A percentile compares a stretch with the other conserved stretches of the same genome.
phyloP scores from a whole-genome alignment of 2,329 filamentous ascomycete genomes.

The Diaporthe vexans region DNA sequence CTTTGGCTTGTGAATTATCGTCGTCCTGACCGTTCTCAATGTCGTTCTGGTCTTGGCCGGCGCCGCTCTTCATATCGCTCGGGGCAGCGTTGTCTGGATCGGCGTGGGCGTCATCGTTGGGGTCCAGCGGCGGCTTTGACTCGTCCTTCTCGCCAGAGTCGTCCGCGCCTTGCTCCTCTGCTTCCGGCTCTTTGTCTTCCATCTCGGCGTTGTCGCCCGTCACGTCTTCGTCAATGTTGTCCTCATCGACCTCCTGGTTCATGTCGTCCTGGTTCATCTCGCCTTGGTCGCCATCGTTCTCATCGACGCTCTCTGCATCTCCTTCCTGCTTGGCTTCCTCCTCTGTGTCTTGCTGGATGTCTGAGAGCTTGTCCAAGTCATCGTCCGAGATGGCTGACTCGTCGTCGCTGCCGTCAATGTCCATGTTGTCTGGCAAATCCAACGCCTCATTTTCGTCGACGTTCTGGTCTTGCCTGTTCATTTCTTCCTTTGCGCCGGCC shows the following conservation, averaged over 20 bases:
- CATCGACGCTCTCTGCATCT: conserved; percentile 47
- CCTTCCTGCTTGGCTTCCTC: conserved; percentile 47
- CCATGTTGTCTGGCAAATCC: conserved; percentile 49
- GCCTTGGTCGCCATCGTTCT: conserved; percentile 58
- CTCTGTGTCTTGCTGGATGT: conserved; percentile 52
- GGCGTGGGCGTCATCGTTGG: conserved; percentile 64
- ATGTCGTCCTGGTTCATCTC: conserved; percentile 74
- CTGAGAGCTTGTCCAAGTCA: conserved; percentile 59
- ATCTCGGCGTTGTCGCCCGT: conserved; percentile 40
- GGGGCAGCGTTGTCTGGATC: conserved; percentile 74
- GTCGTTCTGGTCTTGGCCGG: conserved; percentile 75
- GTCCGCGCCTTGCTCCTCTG: conserved; percentile 50
- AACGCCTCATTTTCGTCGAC: conserved; percentile 47
- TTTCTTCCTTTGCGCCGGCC: conserved; percentile 66
- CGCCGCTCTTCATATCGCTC: conserved; percentile 75
- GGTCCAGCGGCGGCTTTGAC: conserved; percentile 51
- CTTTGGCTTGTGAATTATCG: conserved; percentile 70
- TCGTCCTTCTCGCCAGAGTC: conserved; percentile 59
- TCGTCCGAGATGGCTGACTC: conserved; percentile 40
- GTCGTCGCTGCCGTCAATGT: conserved; percentile 49
- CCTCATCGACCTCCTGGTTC: conserved; percentile 61
- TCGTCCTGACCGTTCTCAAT: conserved; percentile 66
- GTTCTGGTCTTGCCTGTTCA: conserved; percentile 73
- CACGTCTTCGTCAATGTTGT: conserved; percentile 39
- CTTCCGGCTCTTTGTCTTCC: conserved; percentile 48